Evolutionary conservation across 2,329 filamentous ascomycete genomes (phyloP), one percentile per base, ranked within the genome.

Genomic region (Colletotrichum godetiae): DNA sequence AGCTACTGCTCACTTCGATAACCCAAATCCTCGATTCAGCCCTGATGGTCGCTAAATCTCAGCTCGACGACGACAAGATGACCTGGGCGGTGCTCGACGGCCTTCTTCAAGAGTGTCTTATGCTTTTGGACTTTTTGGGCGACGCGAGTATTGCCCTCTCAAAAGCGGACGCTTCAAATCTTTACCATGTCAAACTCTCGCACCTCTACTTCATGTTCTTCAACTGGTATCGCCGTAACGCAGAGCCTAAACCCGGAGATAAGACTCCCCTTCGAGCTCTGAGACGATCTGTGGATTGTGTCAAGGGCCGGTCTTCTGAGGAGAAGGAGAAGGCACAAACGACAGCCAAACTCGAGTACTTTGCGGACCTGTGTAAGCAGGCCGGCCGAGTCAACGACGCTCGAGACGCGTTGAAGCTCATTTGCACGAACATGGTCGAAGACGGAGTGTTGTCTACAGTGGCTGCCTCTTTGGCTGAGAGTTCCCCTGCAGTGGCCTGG

Each of bases 181-280:
- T 84, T 2, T 90, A 91, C 75, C 85, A 89, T 69, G 87, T 92
- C 74, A 93, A 92, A 77, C 88, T 94, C 31, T 94, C 93, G 0
- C 92, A 93, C 76, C 86, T 93, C 3, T 94, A 94, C 79, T 94
- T 92, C 79, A 85, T 90, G 60, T 90, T 91, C 77, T 72, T 74
- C 33, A 68, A 74, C 33, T 72, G 68, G 68, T 74, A 72, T 37
- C 72, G 72, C 6, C 84, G 71, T n/a, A 71, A 73, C n/a, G 86
- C 58, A n/a, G 61, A 67, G 15, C 82, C 82, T 4, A 84, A 84
- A 35, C 75, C 80, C 1, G 83, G 84, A n/a, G 84, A 87, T 60
- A 75, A 78, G 6, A 80, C 83, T 22, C 84, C 88, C 1, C 80
- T 93, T 15, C 87, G 88, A 62, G 87, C 91, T 13, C 85, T 94